phyloP scores from a whole-genome alignment of 257 asterid genomes.

The Fraxinus excelsior region DNA sequence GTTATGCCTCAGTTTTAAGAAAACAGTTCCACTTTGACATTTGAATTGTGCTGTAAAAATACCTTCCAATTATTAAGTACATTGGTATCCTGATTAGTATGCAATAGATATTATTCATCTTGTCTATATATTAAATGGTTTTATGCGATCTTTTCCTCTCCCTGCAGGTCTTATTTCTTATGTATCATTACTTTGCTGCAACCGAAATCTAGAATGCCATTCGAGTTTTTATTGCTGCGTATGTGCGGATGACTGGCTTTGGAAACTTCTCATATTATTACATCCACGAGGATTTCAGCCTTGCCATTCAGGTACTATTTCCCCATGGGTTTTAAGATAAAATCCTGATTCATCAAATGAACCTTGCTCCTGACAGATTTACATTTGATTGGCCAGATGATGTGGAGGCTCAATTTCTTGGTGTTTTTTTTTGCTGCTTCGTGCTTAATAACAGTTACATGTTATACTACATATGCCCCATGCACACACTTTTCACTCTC shows the following conservation, averaged over 20 bases:
- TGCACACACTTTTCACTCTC: conserved; percentile 91
- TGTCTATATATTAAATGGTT: conserved; percentile 6
- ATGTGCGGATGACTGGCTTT: conserved; percentile 96
- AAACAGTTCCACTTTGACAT: not conserved
- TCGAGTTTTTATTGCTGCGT: conserved; percentile 79
- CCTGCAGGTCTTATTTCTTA: conserved; percentile 77
- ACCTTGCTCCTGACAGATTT: conserved; percentile 30
- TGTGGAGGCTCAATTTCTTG: conserved; percentile 94
- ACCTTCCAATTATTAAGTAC: not conserved
- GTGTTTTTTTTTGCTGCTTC: conserved; percentile 78
- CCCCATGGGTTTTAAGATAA: not conserved
- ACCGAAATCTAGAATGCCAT: conserved; percentile 80
- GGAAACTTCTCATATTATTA: conserved; percentile 92
- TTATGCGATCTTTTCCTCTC: conserved; percentile 27
- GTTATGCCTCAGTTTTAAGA: not conserved
- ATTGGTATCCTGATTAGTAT: conserved; percentile 1
- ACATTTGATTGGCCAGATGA: conserved; percentile 58
- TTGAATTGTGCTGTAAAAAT: conserved; percentile 4
- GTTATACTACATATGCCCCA: conserved; percentile 87
- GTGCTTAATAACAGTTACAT: conserved; percentile 67
- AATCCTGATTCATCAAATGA: conserved; percentile 12
- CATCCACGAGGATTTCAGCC: conserved; percentile 82
- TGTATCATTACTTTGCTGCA: conserved; percentile 94
- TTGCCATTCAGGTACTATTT: conserved; percentile 63
- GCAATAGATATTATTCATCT: not conserved